Evolutionary conservation across 1,139 yeast species (phyloP).

Genomic region (Yueomyces sp.): DNA sequence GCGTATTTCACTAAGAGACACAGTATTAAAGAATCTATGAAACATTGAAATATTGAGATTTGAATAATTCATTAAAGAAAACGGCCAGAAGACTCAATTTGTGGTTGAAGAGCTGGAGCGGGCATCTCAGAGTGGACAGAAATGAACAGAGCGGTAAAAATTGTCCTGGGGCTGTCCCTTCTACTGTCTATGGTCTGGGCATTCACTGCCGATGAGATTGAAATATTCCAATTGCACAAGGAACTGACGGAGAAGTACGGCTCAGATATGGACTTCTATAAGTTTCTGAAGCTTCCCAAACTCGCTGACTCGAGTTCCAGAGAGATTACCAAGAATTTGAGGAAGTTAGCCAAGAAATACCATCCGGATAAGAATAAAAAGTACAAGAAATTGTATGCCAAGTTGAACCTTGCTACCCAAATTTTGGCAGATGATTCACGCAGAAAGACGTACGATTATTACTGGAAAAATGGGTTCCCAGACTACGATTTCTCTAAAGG

Average conservation of each 20-base stretch:
- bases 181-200: conserved; percentile 12
- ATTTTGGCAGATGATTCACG: conserved; percentile 53
- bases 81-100: too few relatives aligned
- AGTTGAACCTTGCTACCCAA: conserved; percentile 63
- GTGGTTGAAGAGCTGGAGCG: too few relatives aligned
- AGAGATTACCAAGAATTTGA: conserved; percentile 65
- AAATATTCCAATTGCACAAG: conserved; percentile 65
- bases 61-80: too few relatives aligned
- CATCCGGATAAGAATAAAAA: conserved; percentile 70
- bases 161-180: background rate
- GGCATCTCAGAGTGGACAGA: background rate
- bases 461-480: conserved; percentile 78
- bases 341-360: conserved; percentile 52
- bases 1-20: too few relatives aligned
- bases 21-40: too few relatives aligned
- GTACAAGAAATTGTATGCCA: conserved; percentile 40
- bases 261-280: conserved; percentile 50
- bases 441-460: conserved; percentile 75
- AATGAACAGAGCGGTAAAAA: background rate
- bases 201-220: conserved; percentile 50
- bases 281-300: conserved; percentile 47
- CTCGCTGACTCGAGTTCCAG: conserved; percentile 32
- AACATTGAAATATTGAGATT: too few relatives aligned
- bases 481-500: conserved; percentile 57
- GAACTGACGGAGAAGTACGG: conserved; percentile 58